These are phyloP conservation scores for Acanthamoeba healyi DNA, from an alignment of 208 protist genomes.

Conservation along the genomic window DNA sequence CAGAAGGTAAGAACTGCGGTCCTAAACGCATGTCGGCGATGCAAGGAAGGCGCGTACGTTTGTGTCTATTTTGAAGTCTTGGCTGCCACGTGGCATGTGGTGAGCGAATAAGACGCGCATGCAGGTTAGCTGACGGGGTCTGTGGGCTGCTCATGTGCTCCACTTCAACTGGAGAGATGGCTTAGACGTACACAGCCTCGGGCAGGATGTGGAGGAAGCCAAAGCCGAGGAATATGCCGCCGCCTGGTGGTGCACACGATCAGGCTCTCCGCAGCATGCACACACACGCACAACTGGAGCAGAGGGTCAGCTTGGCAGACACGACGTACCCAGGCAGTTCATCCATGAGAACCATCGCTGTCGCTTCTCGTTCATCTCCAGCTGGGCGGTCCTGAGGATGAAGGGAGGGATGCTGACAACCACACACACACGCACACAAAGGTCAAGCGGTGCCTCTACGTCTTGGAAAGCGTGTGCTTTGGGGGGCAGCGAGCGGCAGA, in stretches of 20 bases:
- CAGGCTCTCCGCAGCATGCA: background rate
- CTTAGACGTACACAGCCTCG: conserved; percentile 18
- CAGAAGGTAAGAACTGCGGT: too few relatives aligned
- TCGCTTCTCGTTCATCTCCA: conserved; percentile 1
- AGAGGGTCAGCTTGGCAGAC: background rate
- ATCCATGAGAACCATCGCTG: conserved; percentile 12
- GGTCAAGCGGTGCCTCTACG: too few relatives aligned
- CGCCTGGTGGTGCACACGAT: background rate
- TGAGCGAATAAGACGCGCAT: too few relatives aligned
- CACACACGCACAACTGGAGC: background rate
- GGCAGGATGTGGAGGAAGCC: conserved; percentile 44
- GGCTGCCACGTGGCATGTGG: background rate
- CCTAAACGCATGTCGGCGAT: too few relatives aligned
- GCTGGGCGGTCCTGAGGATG: background rate
- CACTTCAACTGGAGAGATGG: background rate
- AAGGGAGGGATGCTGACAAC: background rate
- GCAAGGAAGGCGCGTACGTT: background rate
- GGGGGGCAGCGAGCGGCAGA: too few relatives aligned
- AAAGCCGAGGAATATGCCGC: conserved; percentile 43
- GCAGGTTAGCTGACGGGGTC: background rate
- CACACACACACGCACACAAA: background rate
- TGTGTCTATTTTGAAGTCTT: conserved; percentile 16
- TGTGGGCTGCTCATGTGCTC: background rate
- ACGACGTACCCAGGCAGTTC: conserved; percentile 38
- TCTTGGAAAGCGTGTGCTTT: background rate